A percentile compares a stretch with the other conserved stretches of the same genome.
Conservation (phyloP, 192 early-diverging fungal genomes). For the Backusella tarrabulga region DNA sequence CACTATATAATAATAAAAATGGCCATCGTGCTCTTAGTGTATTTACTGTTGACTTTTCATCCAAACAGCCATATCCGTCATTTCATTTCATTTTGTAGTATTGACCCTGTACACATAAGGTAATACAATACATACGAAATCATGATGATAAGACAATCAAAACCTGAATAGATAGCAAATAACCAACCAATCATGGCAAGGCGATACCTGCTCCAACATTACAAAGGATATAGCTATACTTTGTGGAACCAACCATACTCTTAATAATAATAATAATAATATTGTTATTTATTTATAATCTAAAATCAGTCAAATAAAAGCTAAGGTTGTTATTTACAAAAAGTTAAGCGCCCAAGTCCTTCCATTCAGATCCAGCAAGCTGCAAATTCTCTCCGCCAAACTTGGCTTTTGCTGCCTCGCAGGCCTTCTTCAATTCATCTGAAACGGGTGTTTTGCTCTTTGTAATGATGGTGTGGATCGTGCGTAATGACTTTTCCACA, state of each 20-base stretch:
- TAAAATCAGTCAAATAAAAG: not conserved
- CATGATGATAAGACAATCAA: too few relatives aligned
- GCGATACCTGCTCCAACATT: too few relatives aligned
- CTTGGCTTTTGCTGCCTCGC: constrained; percentile 11
- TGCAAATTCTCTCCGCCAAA: constrained; percentile 31
- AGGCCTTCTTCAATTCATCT: constrained; percentile 17
- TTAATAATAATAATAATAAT: not conserved
- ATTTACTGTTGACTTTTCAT: not conserved
- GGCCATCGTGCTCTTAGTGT: not conserved
- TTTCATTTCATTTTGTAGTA: too few relatives aligned
- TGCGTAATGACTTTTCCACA: constrained; percentile 42
- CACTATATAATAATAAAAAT: not conserved
- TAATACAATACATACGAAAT: too few relatives aligned
- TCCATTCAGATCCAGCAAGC: constrained; percentile 27
- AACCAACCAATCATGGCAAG: too few relatives aligned
- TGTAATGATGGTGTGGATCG: constrained; percentile 20
- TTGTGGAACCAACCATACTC: too few relatives aligned
- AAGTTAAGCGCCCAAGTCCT: not conserved
- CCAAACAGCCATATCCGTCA: too few relatives aligned
- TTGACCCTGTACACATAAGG: too few relatives aligned
- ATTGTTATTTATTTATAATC: not conserved
- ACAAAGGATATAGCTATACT: too few relatives aligned
- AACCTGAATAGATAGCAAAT: too few relatives aligned
- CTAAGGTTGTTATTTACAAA: not conserved
- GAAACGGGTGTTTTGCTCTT: not conserved